A percentile compares a stretch with the other conserved stretches of the same genome.
Conservation (phyloP, 345 rosid genomes). For the Eucalyptus pauciflora region DNA sequence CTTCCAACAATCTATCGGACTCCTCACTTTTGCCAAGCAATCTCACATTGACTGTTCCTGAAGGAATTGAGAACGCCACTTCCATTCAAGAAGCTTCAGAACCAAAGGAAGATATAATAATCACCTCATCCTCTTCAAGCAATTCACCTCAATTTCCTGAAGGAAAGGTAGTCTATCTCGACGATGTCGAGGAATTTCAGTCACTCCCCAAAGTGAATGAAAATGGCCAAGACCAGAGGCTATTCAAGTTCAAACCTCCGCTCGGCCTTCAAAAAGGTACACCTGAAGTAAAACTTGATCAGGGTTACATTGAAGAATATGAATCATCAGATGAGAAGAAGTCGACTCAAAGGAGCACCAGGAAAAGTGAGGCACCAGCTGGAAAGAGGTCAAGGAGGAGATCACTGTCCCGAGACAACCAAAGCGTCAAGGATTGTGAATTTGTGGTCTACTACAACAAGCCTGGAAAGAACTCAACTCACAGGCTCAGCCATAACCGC, state of each 20-base stretch:
- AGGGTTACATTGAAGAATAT: neutral
- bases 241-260: constrained; percentile 44
- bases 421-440: constrained; percentile 12
- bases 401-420: constrained; percentile 14
- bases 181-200: constrained; percentile 41
- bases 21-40: neutral
- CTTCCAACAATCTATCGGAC: neutral
- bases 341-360: neutral
- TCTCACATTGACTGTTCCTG: neutral
- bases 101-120: neutral
- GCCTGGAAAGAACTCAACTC: constrained; percentile 2
- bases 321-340: constrained; percentile 10
- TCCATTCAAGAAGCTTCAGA: neutral
- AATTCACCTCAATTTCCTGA: constrained; percentile 16
- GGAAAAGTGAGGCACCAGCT: neutral
- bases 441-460: constrained; percentile 18
- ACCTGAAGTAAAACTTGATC: neutral
- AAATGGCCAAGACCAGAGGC: constrained; percentile 32
- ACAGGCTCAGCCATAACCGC: constrained; percentile 4
- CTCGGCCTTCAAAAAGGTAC: neutral
- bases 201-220: constrained; percentile 7
- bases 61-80: neutral
- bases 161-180: constrained; percentile 29
- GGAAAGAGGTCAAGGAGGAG: constrained; percentile 21
- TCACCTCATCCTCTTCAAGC: constrained; percentile 22